A percentile compares a stretch with the other conserved stretches of the same genome.
These are phyloP conservation scores for Dacryopinax spathularia DNA, from an alignment of 768 basidiomycete species.

Conservation along the genomic window DNA sequence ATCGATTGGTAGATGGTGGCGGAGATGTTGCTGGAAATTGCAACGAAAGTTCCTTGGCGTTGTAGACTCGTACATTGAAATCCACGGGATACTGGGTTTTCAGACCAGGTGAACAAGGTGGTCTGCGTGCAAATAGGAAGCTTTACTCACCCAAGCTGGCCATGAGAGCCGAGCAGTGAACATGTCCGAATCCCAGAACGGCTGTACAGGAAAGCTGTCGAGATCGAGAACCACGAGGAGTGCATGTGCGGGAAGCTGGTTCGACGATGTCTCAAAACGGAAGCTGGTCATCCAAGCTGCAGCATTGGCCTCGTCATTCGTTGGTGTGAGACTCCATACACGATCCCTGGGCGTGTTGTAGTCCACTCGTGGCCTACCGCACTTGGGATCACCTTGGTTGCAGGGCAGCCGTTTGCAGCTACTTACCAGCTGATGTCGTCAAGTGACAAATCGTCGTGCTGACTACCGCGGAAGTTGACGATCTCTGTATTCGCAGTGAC, in stretches of 20 bases:
- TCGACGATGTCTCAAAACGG: no score
- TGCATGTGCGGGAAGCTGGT: no score
- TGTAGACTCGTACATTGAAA: background rate
- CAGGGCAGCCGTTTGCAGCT: background rate
- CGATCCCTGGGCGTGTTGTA: background rate
- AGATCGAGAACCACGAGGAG: background rate
- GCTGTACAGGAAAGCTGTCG: background rate
- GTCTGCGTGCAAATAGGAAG: background rate
- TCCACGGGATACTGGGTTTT: background rate
- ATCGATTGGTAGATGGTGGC: background rate
- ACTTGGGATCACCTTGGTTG: background rate
- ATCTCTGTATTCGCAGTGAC: background rate
- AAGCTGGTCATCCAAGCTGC: no score
- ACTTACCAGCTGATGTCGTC: background rate
- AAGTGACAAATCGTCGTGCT: background rate
- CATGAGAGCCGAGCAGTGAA: background rate
- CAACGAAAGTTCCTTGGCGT: background rate
- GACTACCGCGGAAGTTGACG: background rate
- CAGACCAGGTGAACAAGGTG: background rate
- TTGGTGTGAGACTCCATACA: background rate
- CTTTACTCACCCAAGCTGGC: conserved; percentile 2
- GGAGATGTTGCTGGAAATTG: background rate
- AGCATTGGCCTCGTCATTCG: no score
- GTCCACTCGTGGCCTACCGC: background rate
- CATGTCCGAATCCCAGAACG: background rate